Base-by-base conservation (phyloP, 768 basidiomycete species). In the Macrolepiota albuminosa region DNA sequence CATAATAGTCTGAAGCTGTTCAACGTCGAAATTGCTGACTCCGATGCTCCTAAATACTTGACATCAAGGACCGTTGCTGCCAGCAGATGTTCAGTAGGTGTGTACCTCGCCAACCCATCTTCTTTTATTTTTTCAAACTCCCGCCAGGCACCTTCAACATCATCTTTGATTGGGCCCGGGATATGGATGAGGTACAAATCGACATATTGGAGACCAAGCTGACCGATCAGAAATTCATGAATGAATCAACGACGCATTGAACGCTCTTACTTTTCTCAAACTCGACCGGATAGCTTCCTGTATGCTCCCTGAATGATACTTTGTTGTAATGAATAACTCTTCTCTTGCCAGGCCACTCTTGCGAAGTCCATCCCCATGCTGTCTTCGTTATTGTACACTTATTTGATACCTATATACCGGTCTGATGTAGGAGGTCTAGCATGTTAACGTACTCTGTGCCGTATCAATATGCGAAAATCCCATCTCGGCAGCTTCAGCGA, bases 121-220 rank as follows among this genome's bases (percentile, higher is more conserved):
- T 80, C 72, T 65, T 80, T 78, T 31, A 85, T 71, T 36, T 75
- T 72, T 64, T 87, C 87, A 60, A 88, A 81, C 49, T 81, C 76
- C 54, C 70, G 71, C 88, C 88, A 91, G 5, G 69, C 65, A 3
- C 62, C 63, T 56, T 78, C 73, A 61, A 78, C 62, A 45, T 79
- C 71, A 9, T 65, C 61, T 14, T 69, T 59, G 8, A 78, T 63
- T 9, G 61, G 1, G 0, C 6, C 24, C 1, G 87, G 86, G 4
- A 45, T 45, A 64, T 91, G 89, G 40, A 91, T 82, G 46, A 91
- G 81, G 71, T 91, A 91, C 10, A 91, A 70, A 66, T 91, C 87
- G 5, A 91, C 74, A 39, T 82, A 78, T 54, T 78, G 72, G 13
- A 89, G 63, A 0, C 81, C 83, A 10, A 91, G 80, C 87, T 91